Evolutionary conservation across 2,329 filamentous ascomycete genomes (phyloP).

Genomic region (Ascochyta lentis): DNA sequence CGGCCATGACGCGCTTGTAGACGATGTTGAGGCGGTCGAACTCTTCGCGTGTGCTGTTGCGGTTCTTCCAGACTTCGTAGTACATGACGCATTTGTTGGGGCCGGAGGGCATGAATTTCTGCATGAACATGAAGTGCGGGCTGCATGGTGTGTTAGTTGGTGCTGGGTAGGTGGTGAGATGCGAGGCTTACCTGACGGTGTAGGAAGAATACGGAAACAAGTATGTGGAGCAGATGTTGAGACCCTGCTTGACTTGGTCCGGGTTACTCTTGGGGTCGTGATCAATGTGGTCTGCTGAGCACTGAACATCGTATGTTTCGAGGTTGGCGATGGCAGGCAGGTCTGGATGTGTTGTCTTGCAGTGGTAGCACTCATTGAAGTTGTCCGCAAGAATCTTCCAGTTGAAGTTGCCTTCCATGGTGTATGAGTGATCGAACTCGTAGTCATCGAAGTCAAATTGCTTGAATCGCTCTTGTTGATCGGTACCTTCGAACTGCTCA

Average conservation of each 20-base stretch:
- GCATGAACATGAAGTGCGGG: conserved; percentile 66
- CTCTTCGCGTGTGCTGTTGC: conserved; percentile 64
- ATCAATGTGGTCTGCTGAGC: conserved; percentile 40
- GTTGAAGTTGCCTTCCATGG: conserved; percentile 42
- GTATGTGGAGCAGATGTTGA: conserved; percentile 42
- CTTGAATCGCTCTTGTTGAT: conserved; percentile 45
- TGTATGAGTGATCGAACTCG: conserved; percentile 52
- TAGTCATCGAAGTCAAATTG: conserved; percentile 52
- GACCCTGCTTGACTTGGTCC: conserved; percentile 31
- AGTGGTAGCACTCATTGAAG: conserved; percentile 73
- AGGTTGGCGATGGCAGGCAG: conserved; percentile 64
- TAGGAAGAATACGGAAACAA: conserved; percentile 42
- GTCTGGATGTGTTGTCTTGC: conserved; percentile 65
- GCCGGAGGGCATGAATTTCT: conserved; percentile 65
- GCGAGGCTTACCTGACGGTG: conserved; percentile 36
- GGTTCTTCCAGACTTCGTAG: conserved; percentile 70
- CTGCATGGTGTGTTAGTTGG: conserved; percentile 20
- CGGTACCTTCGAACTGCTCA: conserved; percentile 37
- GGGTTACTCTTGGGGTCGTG: conserved; percentile 41
- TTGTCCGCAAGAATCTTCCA: conserved; percentile 58
- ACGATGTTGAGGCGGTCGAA: conserved; percentile 65
- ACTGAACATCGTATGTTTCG: conserved; percentile 56
- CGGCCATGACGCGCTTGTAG: conserved; percentile 69
- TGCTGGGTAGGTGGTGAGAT: not conserved
- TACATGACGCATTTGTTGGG: conserved; percentile 62